Conservation (phyloP, 2,329 filamentous ascomycete genomes). For the Nemania sp. region DNA sequence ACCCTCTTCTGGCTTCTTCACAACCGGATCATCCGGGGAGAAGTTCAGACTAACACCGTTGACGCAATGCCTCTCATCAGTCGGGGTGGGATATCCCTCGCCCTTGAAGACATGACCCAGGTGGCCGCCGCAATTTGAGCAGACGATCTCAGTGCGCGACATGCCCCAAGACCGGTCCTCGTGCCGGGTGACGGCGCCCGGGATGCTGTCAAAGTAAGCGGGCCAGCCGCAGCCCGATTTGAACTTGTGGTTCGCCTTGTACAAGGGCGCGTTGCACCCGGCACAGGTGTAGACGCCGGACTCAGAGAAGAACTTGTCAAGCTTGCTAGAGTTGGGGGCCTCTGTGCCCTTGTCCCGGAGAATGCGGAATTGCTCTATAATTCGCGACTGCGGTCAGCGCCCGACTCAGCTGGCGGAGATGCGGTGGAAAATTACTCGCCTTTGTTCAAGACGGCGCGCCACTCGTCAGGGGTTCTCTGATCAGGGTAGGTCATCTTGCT, state of each 20-base stretch:
- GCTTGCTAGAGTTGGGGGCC: constrained; percentile 75
- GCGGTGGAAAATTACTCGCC: constrained; percentile 41
- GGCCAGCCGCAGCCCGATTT: constrained; percentile 97
- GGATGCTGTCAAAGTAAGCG: constrained; percentile 94
- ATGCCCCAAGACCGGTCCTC: constrained; percentile 80
- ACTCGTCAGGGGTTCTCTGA: constrained; percentile 80
- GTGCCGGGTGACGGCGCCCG: constrained; percentile 84
- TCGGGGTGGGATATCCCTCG: constrained; percentile 81
- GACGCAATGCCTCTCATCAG: constrained; percentile 95
- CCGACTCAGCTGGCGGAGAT: background rate
- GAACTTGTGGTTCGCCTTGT: constrained; percentile 94
- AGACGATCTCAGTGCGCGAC: constrained; percentile 89
- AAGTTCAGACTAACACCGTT: constrained; percentile 93
- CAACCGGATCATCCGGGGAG: constrained; percentile 64
- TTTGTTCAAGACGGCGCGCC: constrained; percentile 79
- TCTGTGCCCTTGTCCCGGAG: constrained; percentile 94
- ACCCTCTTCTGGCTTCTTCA: constrained; percentile 46
- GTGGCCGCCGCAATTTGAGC: constrained; percentile 91
- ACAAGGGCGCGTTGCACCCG: constrained; percentile 84
- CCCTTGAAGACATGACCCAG: constrained; percentile 91
- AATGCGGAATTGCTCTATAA: constrained; percentile 95
- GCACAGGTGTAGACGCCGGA: constrained; percentile 85
- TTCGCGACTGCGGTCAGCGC: constrained; percentile 9
- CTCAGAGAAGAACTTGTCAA: constrained; percentile 81
- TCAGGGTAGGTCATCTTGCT: constrained; percentile 77